Percentiles rank a stretch among this genome's conserved stretches.
These are phyloP conservation scores for Talaromyces funiculosus DNA, from an alignment of 2,329 filamentous ascomycete species.

Conservation along the genomic window DNA sequence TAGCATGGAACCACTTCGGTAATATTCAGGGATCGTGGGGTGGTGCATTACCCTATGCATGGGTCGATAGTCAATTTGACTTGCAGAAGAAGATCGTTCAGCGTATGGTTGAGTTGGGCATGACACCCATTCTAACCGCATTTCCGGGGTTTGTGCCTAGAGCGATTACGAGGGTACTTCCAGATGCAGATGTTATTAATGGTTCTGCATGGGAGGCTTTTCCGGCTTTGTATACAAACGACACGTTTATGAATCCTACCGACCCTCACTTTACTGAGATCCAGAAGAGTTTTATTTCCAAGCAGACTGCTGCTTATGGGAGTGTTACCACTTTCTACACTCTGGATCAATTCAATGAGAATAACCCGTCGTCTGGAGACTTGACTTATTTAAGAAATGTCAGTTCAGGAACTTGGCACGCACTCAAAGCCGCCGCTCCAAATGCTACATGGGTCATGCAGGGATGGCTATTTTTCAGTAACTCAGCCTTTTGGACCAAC, in stretches of 20 bases:
- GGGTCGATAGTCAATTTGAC: slow-evolving; percentile 46
- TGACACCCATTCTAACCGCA: slow-evolving; percentile 48
- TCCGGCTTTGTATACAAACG: slow-evolving; percentile 39
- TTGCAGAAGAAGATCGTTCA: slow-evolving; percentile 46
- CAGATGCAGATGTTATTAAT: slow-evolving; percentile 41
- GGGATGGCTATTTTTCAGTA: slow-evolving; percentile 49
- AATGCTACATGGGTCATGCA: slow-evolving; percentile 51
- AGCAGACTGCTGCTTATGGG: slow-evolving; percentile 44
- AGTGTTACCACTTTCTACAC: slow-evolving; percentile 48
- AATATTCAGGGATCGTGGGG: slow-evolving; percentile 51
- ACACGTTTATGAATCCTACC: slow-evolving; percentile 45
- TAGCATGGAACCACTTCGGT: slow-evolving; percentile 51
- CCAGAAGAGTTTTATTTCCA: slow-evolving; percentile 43
- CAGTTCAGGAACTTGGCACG: slow-evolving; percentile 41
- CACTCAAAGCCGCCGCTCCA: slow-evolving; percentile 45
- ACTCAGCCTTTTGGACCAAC: slow-evolving; percentile 45
- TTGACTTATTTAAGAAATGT: slow-evolving; percentile 41
- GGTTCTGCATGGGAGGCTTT: slow-evolving; percentile 44
- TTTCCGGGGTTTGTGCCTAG: slow-evolving; percentile 49
- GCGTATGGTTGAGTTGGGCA: slow-evolving; percentile 50
- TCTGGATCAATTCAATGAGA: slow-evolving; percentile 52
- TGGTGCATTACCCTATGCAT: slow-evolving; percentile 39
- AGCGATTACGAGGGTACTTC: slow-evolving; percentile 37
- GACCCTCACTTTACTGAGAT: slow-evolving; percentile 41
- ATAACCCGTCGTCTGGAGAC: slow-evolving; percentile 44